Percentiles rank a stretch among this genome's conserved stretches.
phyloP scores from a whole-genome alignment of 148 eudicot genomes.

The Rhododendron williamsianum region DNA sequence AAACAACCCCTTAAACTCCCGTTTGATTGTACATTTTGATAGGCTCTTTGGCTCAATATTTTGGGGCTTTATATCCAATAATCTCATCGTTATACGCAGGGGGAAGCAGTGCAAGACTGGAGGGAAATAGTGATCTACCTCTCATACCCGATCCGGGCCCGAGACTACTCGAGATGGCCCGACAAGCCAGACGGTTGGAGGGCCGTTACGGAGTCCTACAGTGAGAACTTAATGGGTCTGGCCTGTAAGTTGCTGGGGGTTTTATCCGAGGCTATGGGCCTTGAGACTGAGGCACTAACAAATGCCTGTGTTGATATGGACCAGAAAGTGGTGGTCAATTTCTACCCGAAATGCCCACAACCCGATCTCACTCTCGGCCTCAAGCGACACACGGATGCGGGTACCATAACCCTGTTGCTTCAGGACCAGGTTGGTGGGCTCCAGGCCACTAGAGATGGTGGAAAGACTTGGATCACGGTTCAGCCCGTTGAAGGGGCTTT shows the following conservation, averaged over 20 bases:
- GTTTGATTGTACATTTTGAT: not conserved
- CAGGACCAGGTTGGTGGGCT: slow-evolving; percentile 94
- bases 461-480: slow-evolving; percentile 92
- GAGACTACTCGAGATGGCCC: slow-evolving; percentile 96
- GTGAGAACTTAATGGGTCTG: slow-evolving; percentile 65
- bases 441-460: slow-evolving; percentile 89
- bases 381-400: slow-evolving; percentile 93
- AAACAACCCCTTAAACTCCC: not conserved
- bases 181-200: slow-evolving; percentile 87
- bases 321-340: slow-evolving; percentile 87
- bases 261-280: slow-evolving; percentile 84
- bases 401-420: slow-evolving; percentile 79
- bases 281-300: slow-evolving; percentile 69
- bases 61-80: not conserved
- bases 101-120: slow-evolving; percentile 85
- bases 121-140: slow-evolving; percentile 84
- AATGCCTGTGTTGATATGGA: slow-evolving; percentile 95
- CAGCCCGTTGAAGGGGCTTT: slow-evolving; percentile 86
- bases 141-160: slow-evolving; percentile 60
- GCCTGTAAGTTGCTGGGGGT: slow-evolving; percentile 76
- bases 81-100: slow-evolving; percentile 26
- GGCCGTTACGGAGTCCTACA: slow-evolving; percentile 54
- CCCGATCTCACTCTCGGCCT: slow-evolving; percentile 89
- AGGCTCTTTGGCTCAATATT: not conserved
- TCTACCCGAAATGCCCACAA: slow-evolving; percentile 86